These are phyloP conservation scores for Neonectria neomacrospora DNA, from an alignment of 2,329 filamentous ascomycete species.

Conservation along the genomic window DNA sequence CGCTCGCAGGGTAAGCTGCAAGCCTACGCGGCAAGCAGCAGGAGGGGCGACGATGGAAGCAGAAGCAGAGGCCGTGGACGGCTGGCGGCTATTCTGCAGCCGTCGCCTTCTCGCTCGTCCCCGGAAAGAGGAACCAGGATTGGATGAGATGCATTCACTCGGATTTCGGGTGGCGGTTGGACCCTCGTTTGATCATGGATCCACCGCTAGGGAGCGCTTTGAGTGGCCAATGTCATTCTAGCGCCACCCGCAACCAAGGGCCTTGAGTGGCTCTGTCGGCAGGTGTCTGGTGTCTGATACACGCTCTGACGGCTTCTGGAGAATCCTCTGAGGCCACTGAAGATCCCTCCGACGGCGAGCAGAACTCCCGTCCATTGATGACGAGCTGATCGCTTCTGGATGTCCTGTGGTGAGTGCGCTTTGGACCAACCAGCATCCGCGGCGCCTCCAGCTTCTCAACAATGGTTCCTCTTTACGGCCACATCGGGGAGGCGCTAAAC, in stretches of 20 bases:
- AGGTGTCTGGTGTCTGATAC: constrained; percentile 1
- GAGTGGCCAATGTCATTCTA: constrained; percentile 15
- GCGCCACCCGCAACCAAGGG: neutral
- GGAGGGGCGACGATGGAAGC: neutral
- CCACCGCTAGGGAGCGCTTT: constrained; percentile 19
- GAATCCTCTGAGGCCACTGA: constrained; percentile 2
- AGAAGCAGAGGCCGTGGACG: constrained; percentile 10
- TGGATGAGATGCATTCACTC: constrained; percentile 34
- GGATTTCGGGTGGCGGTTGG: constrained; percentile 41
- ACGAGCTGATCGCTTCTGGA: neutral
- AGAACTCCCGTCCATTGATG: neutral
- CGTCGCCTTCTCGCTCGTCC: constrained; percentile 18
- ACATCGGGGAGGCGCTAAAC: constrained; percentile 23
- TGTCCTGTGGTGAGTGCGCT: neutral
- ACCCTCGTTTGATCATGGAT: constrained; percentile 25
- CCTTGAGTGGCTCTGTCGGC: neutral
- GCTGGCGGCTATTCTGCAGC: constrained; percentile 32
- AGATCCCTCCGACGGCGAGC: neutral
- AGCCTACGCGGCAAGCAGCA: constrained; percentile 3
- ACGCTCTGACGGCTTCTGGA: neutral
- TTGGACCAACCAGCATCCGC: neutral
- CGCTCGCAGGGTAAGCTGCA: neutral
- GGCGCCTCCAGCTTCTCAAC: neutral
- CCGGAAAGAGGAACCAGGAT: constrained; percentile 29
- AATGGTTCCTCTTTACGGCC: constrained; percentile 22